Evolutionary conservation across 1,139 yeast species (phyloP), one percentile per base, ranked within the genome.

Genomic region (Kodamaea suecica): DNA sequence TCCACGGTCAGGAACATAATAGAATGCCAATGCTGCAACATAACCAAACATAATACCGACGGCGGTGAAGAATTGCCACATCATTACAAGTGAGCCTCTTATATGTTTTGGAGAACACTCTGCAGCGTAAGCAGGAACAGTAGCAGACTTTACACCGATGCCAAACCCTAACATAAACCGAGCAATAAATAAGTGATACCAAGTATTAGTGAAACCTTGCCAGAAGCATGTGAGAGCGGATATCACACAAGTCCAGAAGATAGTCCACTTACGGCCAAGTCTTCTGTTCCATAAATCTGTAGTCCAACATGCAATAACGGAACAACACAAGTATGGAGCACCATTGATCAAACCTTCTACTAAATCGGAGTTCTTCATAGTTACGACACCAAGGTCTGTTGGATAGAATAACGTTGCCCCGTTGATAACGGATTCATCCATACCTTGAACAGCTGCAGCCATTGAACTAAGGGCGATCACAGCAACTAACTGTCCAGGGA

Each of bases 391-490:
- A 35, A 82, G 66, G 1, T 55, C 57, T 2, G 50, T 48, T 4
- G 90, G 86, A 57, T 80, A 84, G 52, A 78, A 81, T 32, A 85
- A 61, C 37, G 80, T 76, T 7, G 95, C 95, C 45, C 95, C 96
- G 50, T 85, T 84, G 40, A 84, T 75, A 15, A 85, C 95, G 1
- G 94, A 73, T 57, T 86, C 95, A 57, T 86, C 96, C 87, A 86
- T 85, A 52, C 96, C 96, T 58, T 86, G 95, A 24, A 87, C 90
- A 6, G 90, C 85, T 14, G 95, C 96, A 36, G 94, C 87, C 79
- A 86, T 76, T 5, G 95, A 83, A 28, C 90, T 83, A 55, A 85
- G 75, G 12, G 84, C 72, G 37, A 84, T 76, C 36, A 85, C 78
- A 44, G 70, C 76, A 45, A 80, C 60, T 49, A 86, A 66, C 40